These are phyloP conservation scores for Ophiostoma ips DNA, from an alignment of 2,329 filamentous ascomycete species.

Conservation along the genomic window DNA sequence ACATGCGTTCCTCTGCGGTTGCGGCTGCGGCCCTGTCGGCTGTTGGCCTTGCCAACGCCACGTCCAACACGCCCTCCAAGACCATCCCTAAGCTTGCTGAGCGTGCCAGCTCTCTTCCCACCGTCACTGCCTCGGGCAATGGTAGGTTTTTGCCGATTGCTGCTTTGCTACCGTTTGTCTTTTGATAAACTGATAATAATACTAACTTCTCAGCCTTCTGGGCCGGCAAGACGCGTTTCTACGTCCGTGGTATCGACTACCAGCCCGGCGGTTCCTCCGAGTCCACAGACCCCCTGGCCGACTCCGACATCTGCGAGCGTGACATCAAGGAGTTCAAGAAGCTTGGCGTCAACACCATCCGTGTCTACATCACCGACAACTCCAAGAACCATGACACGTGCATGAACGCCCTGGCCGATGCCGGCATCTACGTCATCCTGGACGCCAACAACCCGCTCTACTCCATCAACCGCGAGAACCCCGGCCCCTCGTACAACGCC, in stretches of 20 bases:
- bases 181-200: neutral
- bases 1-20: constrained; percentile 36
- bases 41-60: constrained; percentile 27
- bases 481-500: constrained; percentile 70
- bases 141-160: constrained; percentile 27
- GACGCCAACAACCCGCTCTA: constrained; percentile 86
- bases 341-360: constrained; percentile 79
- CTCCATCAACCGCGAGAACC: constrained; percentile 66
- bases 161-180: too few relatives aligned
- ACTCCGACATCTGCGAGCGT: constrained; percentile 55
- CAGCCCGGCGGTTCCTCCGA: constrained; percentile 45
- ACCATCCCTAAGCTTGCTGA: constrained; percentile 36
- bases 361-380: constrained; percentile 90
- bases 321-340: constrained; percentile 73
- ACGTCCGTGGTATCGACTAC: constrained; percentile 47
- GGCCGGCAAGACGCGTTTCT: constrained; percentile 38
- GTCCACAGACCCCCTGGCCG: constrained; percentile 60
- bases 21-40: constrained; percentile 35
- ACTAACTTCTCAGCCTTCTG: constrained; percentile 35
- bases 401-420: constrained; percentile 67
- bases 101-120: constrained; percentile 31
- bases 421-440: constrained; percentile 82
- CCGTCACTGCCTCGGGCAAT: constrained; percentile 42
- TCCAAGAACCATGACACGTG: constrained; percentile 66
- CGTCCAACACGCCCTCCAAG: constrained; percentile 40